Evolutionary conservation across 805 yeast genomes (phyloP).

Genomic region (Yamadazyma paraphyllophila): DNA sequence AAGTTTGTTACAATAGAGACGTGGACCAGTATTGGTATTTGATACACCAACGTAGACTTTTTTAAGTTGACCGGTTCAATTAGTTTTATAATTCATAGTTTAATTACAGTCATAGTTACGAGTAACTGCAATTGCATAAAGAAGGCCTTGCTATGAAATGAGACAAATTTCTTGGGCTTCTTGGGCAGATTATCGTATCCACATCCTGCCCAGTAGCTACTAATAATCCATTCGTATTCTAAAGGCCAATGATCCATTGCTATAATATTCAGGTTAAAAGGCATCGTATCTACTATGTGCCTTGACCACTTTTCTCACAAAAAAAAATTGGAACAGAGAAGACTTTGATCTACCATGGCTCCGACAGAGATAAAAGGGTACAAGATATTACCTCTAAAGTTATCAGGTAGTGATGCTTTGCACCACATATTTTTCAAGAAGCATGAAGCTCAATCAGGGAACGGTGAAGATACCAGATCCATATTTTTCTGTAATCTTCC

Average conservation of each 20-base stretch:
- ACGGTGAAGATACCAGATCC: slow-evolving; percentile 49
- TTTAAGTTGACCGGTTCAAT: too few relatives aligned
- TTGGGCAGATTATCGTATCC: too few relatives aligned
- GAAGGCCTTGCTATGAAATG: too few relatives aligned
- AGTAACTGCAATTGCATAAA: background rate
- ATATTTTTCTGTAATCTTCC: slow-evolving; percentile 82
- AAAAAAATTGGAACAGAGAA: slow-evolving; percentile 8
- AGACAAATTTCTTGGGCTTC: too few relatives aligned
- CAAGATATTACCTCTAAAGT: slow-evolving; percentile 46
- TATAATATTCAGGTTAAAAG: too few relatives aligned
- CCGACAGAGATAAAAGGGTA: slow-evolving; percentile 56
- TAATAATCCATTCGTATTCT: too few relatives aligned
- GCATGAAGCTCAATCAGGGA: slow-evolving; percentile 49
- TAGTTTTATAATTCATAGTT: background rate
- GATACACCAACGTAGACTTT: too few relatives aligned
- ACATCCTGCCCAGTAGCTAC: too few relatives aligned
- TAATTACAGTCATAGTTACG: background rate
- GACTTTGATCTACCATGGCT: background rate
- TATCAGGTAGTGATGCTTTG: slow-evolving; percentile 35
- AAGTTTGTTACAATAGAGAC: too few relatives aligned
- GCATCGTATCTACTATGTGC: background rate
- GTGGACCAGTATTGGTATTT: too few relatives aligned
- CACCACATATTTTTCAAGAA: slow-evolving; percentile 70
- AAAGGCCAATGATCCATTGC: too few relatives aligned
- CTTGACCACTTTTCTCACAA: slow-evolving; percentile 1